Evolutionary conservation across 805 yeast genomes (phyloP).

Genomic region (Jamesozyma spencerorum): DNA sequence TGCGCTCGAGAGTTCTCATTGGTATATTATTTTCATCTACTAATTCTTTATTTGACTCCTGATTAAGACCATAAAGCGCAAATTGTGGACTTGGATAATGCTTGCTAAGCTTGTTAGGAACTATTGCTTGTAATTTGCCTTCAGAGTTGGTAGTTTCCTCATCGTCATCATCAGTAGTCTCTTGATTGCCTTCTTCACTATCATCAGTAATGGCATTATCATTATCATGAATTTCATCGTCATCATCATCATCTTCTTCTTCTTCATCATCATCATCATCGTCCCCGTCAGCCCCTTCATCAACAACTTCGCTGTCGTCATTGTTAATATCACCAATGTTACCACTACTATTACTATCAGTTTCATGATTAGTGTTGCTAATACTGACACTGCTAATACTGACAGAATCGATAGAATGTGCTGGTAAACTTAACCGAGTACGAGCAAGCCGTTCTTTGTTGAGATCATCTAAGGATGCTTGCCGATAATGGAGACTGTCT

Average conservation of each 20-base stretch:
- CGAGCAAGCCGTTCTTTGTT: neutral
- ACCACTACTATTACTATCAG: constrained; percentile 3
- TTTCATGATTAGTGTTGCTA: neutral
- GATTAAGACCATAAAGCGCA: neutral
- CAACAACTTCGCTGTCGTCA: constrained; percentile 4
- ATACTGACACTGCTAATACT: neutral
- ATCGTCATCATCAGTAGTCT: neutral
- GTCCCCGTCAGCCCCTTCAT: neutral
- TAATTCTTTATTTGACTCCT: neutral
- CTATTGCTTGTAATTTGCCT: neutral
- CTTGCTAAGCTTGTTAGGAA: neutral
- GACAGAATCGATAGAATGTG: neutral
- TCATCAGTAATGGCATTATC: neutral
- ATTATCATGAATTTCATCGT: neutral
- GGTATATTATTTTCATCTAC: neutral
- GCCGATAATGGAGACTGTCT: neutral
- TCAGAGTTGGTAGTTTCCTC: constrained; percentile 3
- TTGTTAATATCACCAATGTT: constrained; percentile 6
- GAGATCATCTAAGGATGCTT: neutral
- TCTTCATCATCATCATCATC: constrained; percentile 2
- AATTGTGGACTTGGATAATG: neutral
- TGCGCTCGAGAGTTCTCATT: neutral
- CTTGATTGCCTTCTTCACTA: neutral
- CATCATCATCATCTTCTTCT: neutral
- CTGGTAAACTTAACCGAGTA: too few species aligned